A percentile compares a stretch with the other conserved stretches of the same genome.
Evolutionary conservation across 129 eudicot genomes (phyloP).

Genomic region (sunflower (Helianthus annuus)): HanXRQr2.0-SUNRISE NC_035441.2:171529155-171529654

Average conservation of each 20-base stretch:
- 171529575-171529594: constrained; percentile 73
- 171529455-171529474: constrained; percentile 82
- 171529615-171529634: constrained; percentile 17
- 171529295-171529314: background rate
- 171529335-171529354: constrained; percentile 17
- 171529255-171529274: constrained; percentile 38
- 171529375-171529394: no score
- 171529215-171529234: constrained; percentile 48
- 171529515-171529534: constrained; percentile 81
- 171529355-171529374: background rate
- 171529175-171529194: constrained; percentile 14
- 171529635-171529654: constrained; percentile 4
- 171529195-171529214: constrained; percentile 31
- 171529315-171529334: background rate
- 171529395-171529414: constrained; percentile 36
- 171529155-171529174: constrained; percentile 26
- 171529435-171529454: constrained; percentile 75
- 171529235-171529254: constrained; percentile 48
- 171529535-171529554: constrained; percentile 73
- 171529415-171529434: constrained; percentile 88
- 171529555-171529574: constrained; percentile 74
- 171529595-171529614: constrained; percentile 37
- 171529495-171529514: constrained; percentile 73
- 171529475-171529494: constrained; percentile 67
- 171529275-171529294: constrained; percentile 22